A percentile compares a stretch with the other conserved stretches of the same genome.
Evolutionary conservation across 2,329 filamentous ascomycete species (phyloP).

Genomic region (Scopulariopsis brevicaulis): DNA sequence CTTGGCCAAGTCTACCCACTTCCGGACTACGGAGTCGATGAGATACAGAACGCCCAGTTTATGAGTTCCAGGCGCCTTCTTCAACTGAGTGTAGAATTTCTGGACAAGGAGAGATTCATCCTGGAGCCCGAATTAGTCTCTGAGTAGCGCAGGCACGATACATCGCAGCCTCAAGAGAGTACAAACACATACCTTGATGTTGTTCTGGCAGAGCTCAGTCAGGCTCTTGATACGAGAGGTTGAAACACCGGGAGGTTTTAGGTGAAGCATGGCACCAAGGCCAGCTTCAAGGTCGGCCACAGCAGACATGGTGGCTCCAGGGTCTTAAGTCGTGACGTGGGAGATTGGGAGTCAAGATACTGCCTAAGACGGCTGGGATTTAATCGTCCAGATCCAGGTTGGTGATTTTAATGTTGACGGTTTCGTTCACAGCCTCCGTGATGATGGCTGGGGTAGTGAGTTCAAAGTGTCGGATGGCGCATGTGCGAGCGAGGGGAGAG

Average conservation of each 20-base stretch:
- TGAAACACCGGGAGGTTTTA: constrained; percentile 91
- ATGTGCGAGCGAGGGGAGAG: too few relatives aligned
- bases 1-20: constrained; percentile 95
- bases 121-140: constrained; percentile 32
- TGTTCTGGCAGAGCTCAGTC: constrained; percentile 77
- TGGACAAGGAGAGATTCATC: constrained; percentile 91
- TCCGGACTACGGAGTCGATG: constrained; percentile 98
- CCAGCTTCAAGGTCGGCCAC: constrained; percentile 85
- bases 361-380: not conserved
- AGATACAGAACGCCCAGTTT: constrained; percentile 99
- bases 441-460: not conserved
- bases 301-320: constrained; percentile 32
- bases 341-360: not conserved
- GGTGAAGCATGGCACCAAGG: constrained; percentile 79
- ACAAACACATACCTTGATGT: constrained; percentile 62
- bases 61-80: constrained; percentile 86
- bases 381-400: not conserved
- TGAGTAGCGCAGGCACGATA: not conserved
- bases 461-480: not conserved
- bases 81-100: constrained; percentile 95
- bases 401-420: not conserved
- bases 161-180: not conserved
- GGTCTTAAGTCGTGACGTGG: not conserved
- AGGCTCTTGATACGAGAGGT: constrained; percentile 83
- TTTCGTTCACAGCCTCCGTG: too few relatives aligned